Conservation (phyloP, 164 flowering plant species). For the Nelumbo lutea region DNA sequence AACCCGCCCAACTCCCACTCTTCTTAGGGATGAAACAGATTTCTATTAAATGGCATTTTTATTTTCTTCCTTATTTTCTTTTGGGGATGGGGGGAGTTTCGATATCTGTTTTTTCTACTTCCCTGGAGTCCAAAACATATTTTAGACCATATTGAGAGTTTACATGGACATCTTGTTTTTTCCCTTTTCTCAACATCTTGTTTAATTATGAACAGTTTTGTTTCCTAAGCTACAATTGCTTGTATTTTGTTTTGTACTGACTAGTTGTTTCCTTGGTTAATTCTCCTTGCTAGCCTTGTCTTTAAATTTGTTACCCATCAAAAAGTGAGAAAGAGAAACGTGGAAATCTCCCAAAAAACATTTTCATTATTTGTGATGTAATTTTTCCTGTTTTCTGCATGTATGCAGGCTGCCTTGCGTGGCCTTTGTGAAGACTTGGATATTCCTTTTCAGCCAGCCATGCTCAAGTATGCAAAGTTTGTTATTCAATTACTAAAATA, state of each 20-base stretch:
- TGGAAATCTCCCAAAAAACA: background rate
- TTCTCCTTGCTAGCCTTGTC: background rate
- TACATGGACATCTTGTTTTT: too few species aligned
- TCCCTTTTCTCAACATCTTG: too few species aligned
- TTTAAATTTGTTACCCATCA: background rate
- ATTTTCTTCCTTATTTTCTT: too few species aligned
- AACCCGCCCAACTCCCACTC: too few species aligned
- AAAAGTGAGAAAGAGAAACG: background rate
- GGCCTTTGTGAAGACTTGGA: slow-evolving; percentile 76
- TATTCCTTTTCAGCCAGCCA: slow-evolving; percentile 71
- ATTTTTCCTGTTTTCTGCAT: background rate
- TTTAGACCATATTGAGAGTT: too few species aligned
- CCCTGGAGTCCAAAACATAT: too few species aligned
- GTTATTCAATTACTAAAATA: too few species aligned
- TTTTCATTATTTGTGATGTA: background rate
- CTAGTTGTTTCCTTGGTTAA: background rate
- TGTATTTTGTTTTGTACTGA: background rate
- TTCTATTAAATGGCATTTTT: too few species aligned
- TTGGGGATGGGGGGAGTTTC: too few species aligned
- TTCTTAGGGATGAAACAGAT: too few species aligned
- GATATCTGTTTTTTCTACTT: too few species aligned
- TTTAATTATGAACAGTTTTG: background rate
- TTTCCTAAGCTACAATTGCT: background rate
- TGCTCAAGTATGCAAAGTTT: slow-evolving; percentile 62
- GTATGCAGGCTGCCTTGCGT: slow-evolving; percentile 59